phyloP scores from a whole-genome alignment of 495 filamentous ascomycete species.

The Lichenothelia convexa region DNA sequence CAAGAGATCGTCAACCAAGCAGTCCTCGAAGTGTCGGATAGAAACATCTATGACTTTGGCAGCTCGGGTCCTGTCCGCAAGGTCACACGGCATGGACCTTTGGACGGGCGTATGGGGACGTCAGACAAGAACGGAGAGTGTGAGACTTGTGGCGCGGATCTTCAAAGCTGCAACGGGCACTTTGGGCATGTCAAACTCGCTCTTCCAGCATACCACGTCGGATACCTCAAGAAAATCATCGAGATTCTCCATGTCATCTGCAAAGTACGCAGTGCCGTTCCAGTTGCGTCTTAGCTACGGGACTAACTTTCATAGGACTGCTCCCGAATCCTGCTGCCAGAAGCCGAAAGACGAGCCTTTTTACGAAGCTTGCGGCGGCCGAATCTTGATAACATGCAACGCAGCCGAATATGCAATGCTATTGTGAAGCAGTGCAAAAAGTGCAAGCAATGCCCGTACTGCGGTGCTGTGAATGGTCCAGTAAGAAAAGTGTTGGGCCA shows the following conservation, averaged over 20 bases:
- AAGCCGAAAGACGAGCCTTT: slow-evolving; percentile 50
- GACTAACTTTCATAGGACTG: slow-evolving; percentile 34
- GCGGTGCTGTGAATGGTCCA: slow-evolving; percentile 63
- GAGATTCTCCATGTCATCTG: slow-evolving; percentile 82
- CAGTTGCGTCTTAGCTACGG: background rate
- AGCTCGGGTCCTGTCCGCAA: slow-evolving; percentile 28
- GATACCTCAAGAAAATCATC: slow-evolving; percentile 82
- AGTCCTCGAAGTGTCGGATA: slow-evolving; percentile 78
- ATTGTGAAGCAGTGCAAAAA: slow-evolving; percentile 81
- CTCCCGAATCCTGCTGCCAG: slow-evolving; percentile 57
- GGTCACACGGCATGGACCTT: slow-evolving; percentile 59
- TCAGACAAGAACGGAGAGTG: slow-evolving; percentile 58
- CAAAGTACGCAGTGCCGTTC: slow-evolving; percentile 35
- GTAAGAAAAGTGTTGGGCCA: slow-evolving; percentile 65
- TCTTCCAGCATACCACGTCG: slow-evolving; percentile 83
- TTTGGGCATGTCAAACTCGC: slow-evolving; percentile 84
- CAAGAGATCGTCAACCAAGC: slow-evolving; percentile 89
- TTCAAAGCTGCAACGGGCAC: slow-evolving; percentile 78
- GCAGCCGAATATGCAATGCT: slow-evolving; percentile 61
- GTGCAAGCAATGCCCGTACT: slow-evolving; percentile 55
- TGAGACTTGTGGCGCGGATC: slow-evolving; percentile 58
- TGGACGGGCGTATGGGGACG: slow-evolving; percentile 79
- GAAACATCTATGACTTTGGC: slow-evolving; percentile 74
- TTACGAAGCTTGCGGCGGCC: slow-evolving; percentile 64
- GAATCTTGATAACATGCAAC: slow-evolving; percentile 68